Evolutionary conservation across 2,329 filamentous ascomycete species (phyloP).

Genomic region (Nothophaeocryptopus gaeumannii): DNA sequence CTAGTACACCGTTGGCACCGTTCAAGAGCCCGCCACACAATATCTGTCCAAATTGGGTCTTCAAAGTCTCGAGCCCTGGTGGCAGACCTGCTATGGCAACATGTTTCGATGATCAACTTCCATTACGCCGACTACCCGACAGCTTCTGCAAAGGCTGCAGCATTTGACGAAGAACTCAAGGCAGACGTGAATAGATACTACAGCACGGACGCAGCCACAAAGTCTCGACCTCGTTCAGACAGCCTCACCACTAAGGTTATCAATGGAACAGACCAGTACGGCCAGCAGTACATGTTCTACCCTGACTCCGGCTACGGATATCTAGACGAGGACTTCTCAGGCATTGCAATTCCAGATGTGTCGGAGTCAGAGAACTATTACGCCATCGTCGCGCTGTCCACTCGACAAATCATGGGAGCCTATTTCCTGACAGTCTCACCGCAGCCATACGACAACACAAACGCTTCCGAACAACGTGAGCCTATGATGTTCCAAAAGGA

Average conservation of each 20-base stretch:
- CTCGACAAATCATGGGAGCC: slow-evolving; percentile 14
- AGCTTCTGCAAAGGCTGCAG: slow-evolving; percentile 1
- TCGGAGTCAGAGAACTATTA: slow-evolving; percentile 14
- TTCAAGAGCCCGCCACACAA: slow-evolving; percentile 6
- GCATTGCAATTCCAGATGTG: slow-evolving; percentile 7
- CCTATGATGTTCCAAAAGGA: slow-evolving; percentile 53
- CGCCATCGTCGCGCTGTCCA: slow-evolving; percentile 12
- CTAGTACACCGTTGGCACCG: slow-evolving; percentile 11
- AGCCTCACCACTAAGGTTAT: background rate
- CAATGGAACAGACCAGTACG: slow-evolving; percentile 11
- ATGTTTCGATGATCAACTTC: slow-evolving; percentile 1
- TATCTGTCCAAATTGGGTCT: slow-evolving; percentile 5
- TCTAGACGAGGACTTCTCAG: slow-evolving; percentile 1
- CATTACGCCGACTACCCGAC: slow-evolving; percentile 9
- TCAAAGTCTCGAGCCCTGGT: slow-evolving; percentile 8
- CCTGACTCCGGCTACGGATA: slow-evolving; percentile 3
- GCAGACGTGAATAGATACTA: slow-evolving; percentile 8
- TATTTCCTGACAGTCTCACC: slow-evolving; percentile 7
- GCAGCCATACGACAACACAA: background rate
- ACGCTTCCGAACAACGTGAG: background rate
- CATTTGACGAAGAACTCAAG: slow-evolving; percentile 8
- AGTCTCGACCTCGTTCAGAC: background rate
- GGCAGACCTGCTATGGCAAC: slow-evolving; percentile 3
- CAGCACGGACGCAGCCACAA: background rate
- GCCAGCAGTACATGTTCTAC: slow-evolving; percentile 5